These are phyloP conservation scores for Penicillium cosmopolitanum DNA, from an alignment of 495 filamentous ascomycete species.

Conservation along the genomic window DNA sequence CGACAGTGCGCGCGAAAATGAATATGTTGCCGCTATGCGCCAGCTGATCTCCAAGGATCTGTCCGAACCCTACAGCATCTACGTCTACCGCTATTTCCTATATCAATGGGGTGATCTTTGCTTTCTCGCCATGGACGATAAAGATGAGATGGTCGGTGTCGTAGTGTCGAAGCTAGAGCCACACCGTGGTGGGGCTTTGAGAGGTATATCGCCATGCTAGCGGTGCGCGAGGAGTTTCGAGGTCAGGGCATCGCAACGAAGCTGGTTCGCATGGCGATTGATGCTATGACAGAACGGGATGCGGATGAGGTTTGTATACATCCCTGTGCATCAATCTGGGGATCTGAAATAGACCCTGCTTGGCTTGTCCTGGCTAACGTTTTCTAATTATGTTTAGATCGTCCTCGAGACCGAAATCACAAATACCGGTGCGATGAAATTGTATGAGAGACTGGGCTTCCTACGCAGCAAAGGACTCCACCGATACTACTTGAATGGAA, in stretches of 20 bases:
- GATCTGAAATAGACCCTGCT: not conserved
- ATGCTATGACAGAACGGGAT: constrained; percentile 80
- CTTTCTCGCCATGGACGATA: constrained; percentile 78
- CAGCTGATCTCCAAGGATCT: constrained; percentile 95
- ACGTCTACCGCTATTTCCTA: constrained; percentile 98
- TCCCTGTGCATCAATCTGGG: not conserved
- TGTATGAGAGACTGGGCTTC: constrained; percentile 95
- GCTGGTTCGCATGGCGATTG: constrained; percentile 87
- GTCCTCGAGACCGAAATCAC: constrained; percentile 96
- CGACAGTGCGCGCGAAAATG: constrained; percentile 71
- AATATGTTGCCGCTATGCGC: constrained; percentile 85
- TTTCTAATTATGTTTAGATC: constrained; percentile 52
- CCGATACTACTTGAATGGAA: constrained; percentile 96
- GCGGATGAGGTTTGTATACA: constrained; percentile 75
- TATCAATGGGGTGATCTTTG: constrained; percentile 98
- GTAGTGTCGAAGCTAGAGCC: constrained; percentile 96
- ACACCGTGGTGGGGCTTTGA: constrained; percentile 76
- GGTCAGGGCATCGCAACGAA: constrained; percentile 89
- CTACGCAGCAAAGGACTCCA: constrained; percentile 90
- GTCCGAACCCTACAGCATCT: constrained; percentile 98
- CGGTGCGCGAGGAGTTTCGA: constrained; percentile 75
- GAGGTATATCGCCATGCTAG: constrained; percentile 99
- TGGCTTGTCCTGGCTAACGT: constrained; percentile 10
- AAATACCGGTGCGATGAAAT: constrained; percentile 86
- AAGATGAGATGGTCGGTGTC: constrained; percentile 71